Conservation (phyloP, 208 protist species). For the Borovskyia barvae region DNA sequence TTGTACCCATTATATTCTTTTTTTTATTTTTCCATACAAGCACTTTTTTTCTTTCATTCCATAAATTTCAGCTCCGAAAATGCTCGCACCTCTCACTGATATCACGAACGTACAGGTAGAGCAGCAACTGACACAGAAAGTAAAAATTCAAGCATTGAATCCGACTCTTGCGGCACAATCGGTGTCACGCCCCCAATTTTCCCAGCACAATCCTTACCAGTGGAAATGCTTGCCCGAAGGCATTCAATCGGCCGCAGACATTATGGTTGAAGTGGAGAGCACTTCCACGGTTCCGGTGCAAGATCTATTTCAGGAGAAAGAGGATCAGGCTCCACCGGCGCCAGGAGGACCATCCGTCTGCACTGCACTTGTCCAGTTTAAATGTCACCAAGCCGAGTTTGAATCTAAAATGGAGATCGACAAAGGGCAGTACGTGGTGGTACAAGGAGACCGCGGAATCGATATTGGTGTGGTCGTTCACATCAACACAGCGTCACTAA, state of each 20-base stretch:
- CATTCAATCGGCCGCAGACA: slow-evolving; percentile 3
- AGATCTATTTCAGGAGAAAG: slow-evolving; percentile 43
- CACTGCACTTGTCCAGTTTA: slow-evolving; percentile 81
- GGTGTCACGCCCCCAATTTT: slow-evolving; percentile 1
- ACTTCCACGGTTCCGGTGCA: slow-evolving; percentile 8
- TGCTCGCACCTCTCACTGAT: slow-evolving; percentile 52
- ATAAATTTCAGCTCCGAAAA: background rate
- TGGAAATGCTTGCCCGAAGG: slow-evolving; percentile 67
- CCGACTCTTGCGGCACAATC: background rate
- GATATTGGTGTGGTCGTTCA: slow-evolving; percentile 87
- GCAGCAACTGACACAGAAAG: slow-evolving; percentile 11
- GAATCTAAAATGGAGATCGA: slow-evolving; percentile 48
- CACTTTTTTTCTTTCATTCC: slow-evolving; percentile 14
- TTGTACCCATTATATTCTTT: background rate
- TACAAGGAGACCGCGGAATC: slow-evolving; percentile 87
- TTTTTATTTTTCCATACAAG: slow-evolving; percentile 4
- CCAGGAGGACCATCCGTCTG: slow-evolving; percentile 31
- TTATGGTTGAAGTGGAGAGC: slow-evolving; percentile 7
- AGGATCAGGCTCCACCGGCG: slow-evolving; percentile 31
- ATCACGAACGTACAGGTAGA: slow-evolving; percentile 66
- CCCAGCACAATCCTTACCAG: slow-evolving; percentile 67
- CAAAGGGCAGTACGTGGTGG: slow-evolving; percentile 83
- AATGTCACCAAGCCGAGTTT: slow-evolving; percentile 84
- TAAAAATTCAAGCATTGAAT: background rate
- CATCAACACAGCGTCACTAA: slow-evolving; percentile 44